Evolutionary conservation across 441 rosid genomes (phyloP), one percentile per base, ranked within the genome.

Genomic region (Aquilaria agallochum): DNA sequence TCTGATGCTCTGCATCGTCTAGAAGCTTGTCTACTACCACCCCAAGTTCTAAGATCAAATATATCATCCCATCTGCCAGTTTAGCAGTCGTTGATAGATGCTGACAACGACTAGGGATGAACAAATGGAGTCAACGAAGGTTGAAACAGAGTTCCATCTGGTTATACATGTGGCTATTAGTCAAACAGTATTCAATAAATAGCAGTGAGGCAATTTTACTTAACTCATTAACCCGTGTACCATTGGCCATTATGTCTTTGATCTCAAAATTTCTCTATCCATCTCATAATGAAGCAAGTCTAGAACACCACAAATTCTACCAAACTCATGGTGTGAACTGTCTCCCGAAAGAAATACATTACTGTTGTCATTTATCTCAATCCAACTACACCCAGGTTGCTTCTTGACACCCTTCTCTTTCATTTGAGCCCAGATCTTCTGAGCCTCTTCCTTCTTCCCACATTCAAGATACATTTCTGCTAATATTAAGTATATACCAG

Each of bases 361-460:
- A 33, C 56, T 45, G 10, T 59, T 48, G 32, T 65, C 57, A 3
- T 70, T 62, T 52, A 67, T 55, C 56, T 64, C 70, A 32, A 73
- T 72, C 81, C 78, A 77, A 46, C 78, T 74, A 62, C 69, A 64
- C 2, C 76, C 78, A 9, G 75, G 81, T 52, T 77, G 76, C 49
- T 74, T 77, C 69, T 64, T 74, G 53, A 74, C 68, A 33, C 81
- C 70, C 33, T 36, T 68, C 57, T 57, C 74, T 61, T 72, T 75
- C 81, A 77, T 71, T 40, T 53, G 58, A 31, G 60, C 67, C 58
- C 53, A 57, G 32, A 71, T 62, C 34, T 58, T 65, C 70, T 59
- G 62, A 11, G 69, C 78, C 40, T 77, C 81, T 9, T 58, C 61
- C 58, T 69, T 68, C 60, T 63, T 27, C 49, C 67, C 76, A 56